These are phyloP conservation scores for Nemania serpens DNA, from an alignment of 2,329 filamentous ascomycete species.

Conservation along the genomic window DNA sequence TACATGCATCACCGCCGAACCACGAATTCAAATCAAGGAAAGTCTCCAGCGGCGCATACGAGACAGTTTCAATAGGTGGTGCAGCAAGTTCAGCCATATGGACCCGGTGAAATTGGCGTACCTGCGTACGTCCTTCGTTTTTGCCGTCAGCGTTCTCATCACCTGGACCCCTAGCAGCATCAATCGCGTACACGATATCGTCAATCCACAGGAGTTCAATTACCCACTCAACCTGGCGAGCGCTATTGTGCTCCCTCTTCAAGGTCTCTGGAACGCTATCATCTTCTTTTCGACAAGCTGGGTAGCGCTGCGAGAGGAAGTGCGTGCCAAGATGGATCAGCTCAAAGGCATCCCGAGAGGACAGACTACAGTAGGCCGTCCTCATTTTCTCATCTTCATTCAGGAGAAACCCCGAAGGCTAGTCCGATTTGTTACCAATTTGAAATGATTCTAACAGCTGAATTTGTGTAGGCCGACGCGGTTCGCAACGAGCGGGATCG, in stretches of 20 bases:
- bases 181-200: slow-evolving; percentile 73
- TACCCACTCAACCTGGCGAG: slow-evolving; percentile 72
- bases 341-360: slow-evolving; percentile 37
- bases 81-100: slow-evolving; percentile 45
- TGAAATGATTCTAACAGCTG: not conserved
- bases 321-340: slow-evolving; percentile 26
- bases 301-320: slow-evolving; percentile 45
- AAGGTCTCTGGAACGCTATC: slow-evolving; percentile 80
- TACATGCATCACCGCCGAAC: slow-evolving; percentile 41
- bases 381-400: not conserved
- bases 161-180: slow-evolving; percentile 71
- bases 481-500: slow-evolving; percentile 38
- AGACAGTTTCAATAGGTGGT: slow-evolving; percentile 33
- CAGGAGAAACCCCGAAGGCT: not conserved
- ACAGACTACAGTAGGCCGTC: slow-evolving; percentile 18
- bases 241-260: slow-evolving; percentile 73
- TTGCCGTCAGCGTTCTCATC: slow-evolving; percentile 63
- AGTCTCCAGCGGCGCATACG: slow-evolving; percentile 25
- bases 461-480: slow-evolving; percentile 30
- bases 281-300: slow-evolving; percentile 75
- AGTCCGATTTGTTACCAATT: not conserved
- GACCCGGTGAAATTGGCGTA: slow-evolving; percentile 66
- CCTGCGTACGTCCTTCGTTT: slow-evolving; percentile 64
- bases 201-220: slow-evolving; percentile 54
- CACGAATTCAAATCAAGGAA: slow-evolving; percentile 21